phyloP scores from a whole-genome alignment of 2,329 filamentous ascomycete species.

The Penicillium sp. region DNA sequence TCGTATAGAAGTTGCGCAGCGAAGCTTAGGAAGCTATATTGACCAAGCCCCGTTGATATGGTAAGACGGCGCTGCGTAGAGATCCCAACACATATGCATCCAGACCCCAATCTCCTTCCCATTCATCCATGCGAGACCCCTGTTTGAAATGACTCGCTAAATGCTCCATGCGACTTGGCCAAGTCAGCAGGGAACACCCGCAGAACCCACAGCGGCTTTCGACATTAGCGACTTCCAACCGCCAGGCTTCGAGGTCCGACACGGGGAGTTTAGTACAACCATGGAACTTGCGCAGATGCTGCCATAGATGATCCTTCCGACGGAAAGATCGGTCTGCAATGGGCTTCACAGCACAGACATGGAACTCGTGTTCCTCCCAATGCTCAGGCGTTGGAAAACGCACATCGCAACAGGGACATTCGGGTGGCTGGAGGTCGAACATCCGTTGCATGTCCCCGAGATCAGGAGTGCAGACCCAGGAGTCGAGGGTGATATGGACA shows the following conservation, averaged over 20 bases:
- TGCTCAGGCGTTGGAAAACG: conserved; percentile 46
- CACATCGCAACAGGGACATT: conserved; percentile 51
- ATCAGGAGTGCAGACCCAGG: conserved; percentile 34
- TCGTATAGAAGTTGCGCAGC: neutral
- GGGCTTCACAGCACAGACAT: conserved; percentile 51
- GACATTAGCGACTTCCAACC: conserved; percentile 50
- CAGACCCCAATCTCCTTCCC: conserved; percentile 55
- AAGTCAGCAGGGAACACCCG: conserved; percentile 45
- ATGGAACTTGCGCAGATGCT: conserved; percentile 55
- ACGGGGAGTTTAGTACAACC: conserved; percentile 48
- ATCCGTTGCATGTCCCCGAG: conserved; percentile 17
- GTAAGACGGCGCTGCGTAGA: conserved; percentile 37
- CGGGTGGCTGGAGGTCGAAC: neutral
- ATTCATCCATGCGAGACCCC: conserved; percentile 52
- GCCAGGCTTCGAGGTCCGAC: conserved; percentile 55
- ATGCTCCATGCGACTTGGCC: conserved; percentile 53
- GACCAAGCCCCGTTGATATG: conserved; percentile 19
- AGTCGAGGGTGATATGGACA: conserved; percentile 48
- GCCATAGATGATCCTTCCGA: conserved; percentile 55
- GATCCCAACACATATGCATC: conserved; percentile 30
- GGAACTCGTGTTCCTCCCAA: conserved; percentile 52
- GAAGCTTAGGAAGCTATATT: neutral
- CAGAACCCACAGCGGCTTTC: conserved; percentile 56
- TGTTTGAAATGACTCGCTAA: conserved; percentile 54
- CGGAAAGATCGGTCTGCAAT: conserved; percentile 52